Evolutionary conservation across 768 basidiomycete species (phyloP), one percentile per base, ranked within the genome.

Genomic region (Mycena venus): DNA sequence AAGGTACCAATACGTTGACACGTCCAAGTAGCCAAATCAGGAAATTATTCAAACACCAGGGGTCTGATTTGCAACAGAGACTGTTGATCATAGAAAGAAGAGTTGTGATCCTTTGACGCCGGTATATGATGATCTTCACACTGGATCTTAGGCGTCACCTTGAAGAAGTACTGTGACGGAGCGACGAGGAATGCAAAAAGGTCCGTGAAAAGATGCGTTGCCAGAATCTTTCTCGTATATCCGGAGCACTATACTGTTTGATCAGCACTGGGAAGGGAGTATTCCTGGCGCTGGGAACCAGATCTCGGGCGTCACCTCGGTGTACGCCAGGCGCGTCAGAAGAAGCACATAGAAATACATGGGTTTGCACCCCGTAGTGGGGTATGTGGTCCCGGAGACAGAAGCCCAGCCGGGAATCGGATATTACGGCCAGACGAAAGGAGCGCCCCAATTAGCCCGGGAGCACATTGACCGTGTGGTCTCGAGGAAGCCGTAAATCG

Each of bases 21-120:
- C 51, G 64, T 55, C 51, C 64, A 65, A 51, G 64, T 51, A 38
- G 34, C 64, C 64, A 38, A 55, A 66, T 55, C 34, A 19, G 64
- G 64, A 29, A 66, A 66, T 38, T 31, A 36, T 17, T 55, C 8
- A 23, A 44, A 62, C 25, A 51, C 6, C 32, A n/a, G 25, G 59
- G 36, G 61, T 62, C 17, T 40, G 61, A 62, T 42, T 21, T 27
- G 25, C 42, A n/a, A 47, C 12, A 47, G 49, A 51, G 19, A 47
- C 44, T 47, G 21, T 21, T 47, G 19, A 47, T 47, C 44, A 51
- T 5, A 25, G 58, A 23, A 21, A 34, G 29, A 19, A 49, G 8
- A 47, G 8, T 21, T 25, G 23, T 1, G 44, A 11, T 47, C 0
- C 10, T 32, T 12, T 21, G 29, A 11, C 2, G 4, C 29, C 10